phyloP scores from a whole-genome alignment of 140 eudicot genomes.

The Stevia rebaudiana region DNA sequence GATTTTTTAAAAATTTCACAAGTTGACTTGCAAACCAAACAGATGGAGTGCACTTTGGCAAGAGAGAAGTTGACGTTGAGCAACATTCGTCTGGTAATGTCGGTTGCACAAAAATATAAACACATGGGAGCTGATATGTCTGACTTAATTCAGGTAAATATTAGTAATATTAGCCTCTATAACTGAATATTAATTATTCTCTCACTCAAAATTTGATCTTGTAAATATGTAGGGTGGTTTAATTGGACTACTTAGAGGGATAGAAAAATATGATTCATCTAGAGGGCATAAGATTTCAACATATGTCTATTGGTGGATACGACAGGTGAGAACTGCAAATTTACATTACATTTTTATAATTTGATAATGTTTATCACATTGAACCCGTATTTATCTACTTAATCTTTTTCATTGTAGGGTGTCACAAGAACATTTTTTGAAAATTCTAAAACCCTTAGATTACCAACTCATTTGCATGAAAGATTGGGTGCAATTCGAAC shows the following conservation, averaged over 20 bases:
- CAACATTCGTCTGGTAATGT: slow-evolving; percentile 92
- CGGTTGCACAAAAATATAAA: slow-evolving; percentile 81
- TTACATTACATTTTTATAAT: neutral
- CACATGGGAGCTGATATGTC: slow-evolving; percentile 98
- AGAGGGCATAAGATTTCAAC: slow-evolving; percentile 93
- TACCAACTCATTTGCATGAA: slow-evolving; percentile 94
- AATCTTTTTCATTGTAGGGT: slow-evolving; percentile 49
- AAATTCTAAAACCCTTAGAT: slow-evolving; percentile 70
- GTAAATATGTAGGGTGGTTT: slow-evolving; percentile 67
- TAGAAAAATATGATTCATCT: slow-evolving; percentile 93
- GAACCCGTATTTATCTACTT: neutral
- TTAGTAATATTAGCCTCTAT: neutral
- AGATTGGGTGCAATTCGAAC: slow-evolving; percentile 70
- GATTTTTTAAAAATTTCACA: slow-evolving; percentile 58
- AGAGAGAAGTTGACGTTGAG: slow-evolving; percentile 91
- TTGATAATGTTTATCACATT: neutral
- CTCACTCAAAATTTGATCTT: neutral
- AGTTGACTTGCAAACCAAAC: slow-evolving; percentile 54
- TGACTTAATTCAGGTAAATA: slow-evolving; percentile 82
- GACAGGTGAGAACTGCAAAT: slow-evolving; percentile 56
- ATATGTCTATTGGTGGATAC: slow-evolving; percentile 99
- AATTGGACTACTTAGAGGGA: slow-evolving; percentile 87
- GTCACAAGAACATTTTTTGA: slow-evolving; percentile 83
- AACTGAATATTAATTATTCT: neutral
- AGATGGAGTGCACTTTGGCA: slow-evolving; percentile 81